Conservation (phyloP, 148 eudicot genomes). For the Rhododendron vialii region DNA sequence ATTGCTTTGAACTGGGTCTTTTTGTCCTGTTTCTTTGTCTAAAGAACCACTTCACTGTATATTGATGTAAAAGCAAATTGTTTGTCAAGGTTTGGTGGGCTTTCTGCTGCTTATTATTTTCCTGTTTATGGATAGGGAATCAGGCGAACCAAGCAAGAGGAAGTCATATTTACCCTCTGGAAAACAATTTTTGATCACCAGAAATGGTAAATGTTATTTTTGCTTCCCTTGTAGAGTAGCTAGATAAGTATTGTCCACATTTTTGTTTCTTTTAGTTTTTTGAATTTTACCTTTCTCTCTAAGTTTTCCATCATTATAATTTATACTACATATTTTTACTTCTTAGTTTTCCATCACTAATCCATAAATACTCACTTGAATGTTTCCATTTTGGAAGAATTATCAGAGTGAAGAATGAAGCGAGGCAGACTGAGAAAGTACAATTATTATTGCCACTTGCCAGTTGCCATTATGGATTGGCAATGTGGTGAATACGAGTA, state of each 20-base stretch:
- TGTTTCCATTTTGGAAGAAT: neutral
- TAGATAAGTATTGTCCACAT: neutral
- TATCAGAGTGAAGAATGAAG: neutral
- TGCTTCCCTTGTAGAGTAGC: neutral
- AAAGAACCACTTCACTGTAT: neutral
- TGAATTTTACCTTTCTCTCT: neutral
- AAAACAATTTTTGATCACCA: slow-evolving; percentile 85
- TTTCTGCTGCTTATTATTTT: slow-evolving; percentile 11
- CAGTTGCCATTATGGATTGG: neutral
- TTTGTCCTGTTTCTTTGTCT: neutral
- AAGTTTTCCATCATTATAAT: no score
- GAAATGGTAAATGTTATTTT: slow-evolving; percentile 59
- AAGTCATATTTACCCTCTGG: slow-evolving; percentile 74
- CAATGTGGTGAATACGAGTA: neutral
- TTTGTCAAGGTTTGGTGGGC: neutral
- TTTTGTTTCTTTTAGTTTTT: neutral
- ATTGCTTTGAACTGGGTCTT: neutral
- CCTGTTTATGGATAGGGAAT: slow-evolving; percentile 58
- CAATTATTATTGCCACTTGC: neutral
- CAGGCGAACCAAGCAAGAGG: slow-evolving; percentile 92
- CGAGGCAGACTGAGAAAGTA: neutral
- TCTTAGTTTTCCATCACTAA: neutral
- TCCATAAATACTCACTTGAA: no score
- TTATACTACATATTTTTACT: no score
- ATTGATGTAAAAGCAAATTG: neutral